Base-by-base conservation (phyloP, 1,139 yeast genomes). In the Taphrina flavorubra region DNA sequence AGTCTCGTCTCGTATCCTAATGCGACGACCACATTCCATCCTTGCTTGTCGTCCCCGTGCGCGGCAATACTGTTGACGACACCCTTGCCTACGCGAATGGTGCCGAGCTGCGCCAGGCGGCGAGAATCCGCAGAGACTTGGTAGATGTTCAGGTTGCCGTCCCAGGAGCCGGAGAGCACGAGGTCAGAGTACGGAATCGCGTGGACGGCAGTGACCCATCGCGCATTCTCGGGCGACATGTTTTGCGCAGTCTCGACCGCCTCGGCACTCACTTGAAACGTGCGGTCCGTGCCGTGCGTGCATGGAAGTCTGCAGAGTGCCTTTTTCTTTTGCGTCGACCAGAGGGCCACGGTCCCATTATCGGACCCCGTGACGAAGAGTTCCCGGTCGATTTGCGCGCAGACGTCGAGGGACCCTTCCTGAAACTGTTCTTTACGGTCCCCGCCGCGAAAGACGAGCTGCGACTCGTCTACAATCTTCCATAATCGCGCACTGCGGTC, bases 401-500 rank as follows among this genome's bases (percentile, higher is more conserved):
- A 95, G 74, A 90, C 89, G 74, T 94, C 99, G 71, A 92, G 87
- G 71, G 95, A 87, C 13, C 99, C 99, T 78, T 94, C 98, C 44
- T 60, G 59, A 51, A 76, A 78, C 65, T 77, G 79, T 71, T 77
- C 74, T 75, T 79, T 72, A 13, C 71, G 42, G 39, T 65, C 70
- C 56, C 69, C 72, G 71, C 97, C 97, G 76, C 97, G 84, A 78
- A 94, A 94, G 0, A 97, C 92, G 74, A 94, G 84, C 76, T 98
- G 85, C 1, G 96, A 86, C 79, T 94, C 99, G 75, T 95, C 99
- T 37, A 96, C 86, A 73, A 94, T 91, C 78, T 95, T 94, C 99
- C 99, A 94, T 74, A 90, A 82, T 87, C 95, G 89, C 18, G 95
- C 97, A 0, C 97, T 90, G 74, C 96, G 87, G 79, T 94, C 99